These are phyloP conservation scores for Colletotrichum ledebouriae DNA, from an alignment of 2,329 filamentous ascomycete species.

Conservation along the genomic window DNA sequence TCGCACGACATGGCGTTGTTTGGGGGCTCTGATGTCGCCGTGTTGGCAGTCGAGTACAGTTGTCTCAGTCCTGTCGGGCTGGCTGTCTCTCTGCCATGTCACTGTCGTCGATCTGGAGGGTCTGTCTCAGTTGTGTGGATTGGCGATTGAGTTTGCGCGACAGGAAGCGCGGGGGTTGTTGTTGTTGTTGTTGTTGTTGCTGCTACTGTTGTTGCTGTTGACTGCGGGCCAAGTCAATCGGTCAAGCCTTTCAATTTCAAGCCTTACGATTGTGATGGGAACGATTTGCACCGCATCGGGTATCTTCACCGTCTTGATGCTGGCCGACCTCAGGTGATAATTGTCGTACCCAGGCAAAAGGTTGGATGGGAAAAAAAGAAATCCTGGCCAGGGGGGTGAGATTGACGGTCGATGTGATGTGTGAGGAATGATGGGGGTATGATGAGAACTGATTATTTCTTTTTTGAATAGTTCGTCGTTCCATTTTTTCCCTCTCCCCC, in stretches of 20 bases:
- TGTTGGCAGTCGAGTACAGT: background rate
- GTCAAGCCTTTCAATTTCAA: background rate
- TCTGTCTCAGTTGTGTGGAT: conserved; percentile 39
- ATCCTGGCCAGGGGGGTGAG: conserved; percentile 23
- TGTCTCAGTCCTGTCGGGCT: conserved; percentile 34
- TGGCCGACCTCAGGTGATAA: conserved; percentile 15
- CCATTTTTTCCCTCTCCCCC: conserved; percentile 10
- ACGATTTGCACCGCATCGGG: background rate
- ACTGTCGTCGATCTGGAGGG: conserved; percentile 35
- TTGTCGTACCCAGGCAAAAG: conserved; percentile 11
- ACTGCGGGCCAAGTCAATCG: conserved; percentile 16
- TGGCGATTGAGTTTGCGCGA: conserved; percentile 31
- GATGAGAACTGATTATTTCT: conserved; percentile 33
- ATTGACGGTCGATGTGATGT: conserved; percentile 31
- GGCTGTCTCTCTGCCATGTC: conserved; percentile 26
- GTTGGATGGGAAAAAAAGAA: conserved; percentile 22
- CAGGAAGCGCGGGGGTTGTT: conserved; percentile 13
- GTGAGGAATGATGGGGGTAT: conserved; percentile 31
- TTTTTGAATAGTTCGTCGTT: conserved; percentile 7
- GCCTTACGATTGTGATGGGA: background rate
- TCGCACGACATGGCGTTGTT: conserved; percentile 1
- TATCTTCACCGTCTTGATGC: conserved; percentile 8
- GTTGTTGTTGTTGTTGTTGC: background rate
- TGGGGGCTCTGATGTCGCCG: conserved; percentile 16
- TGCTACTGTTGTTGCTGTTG: background rate